Percentiles rank a stretch among this genome's conserved stretches.
Conservation (phyloP, 495 filamentous ascomycete species). For the Penicillium soppii region DNA sequence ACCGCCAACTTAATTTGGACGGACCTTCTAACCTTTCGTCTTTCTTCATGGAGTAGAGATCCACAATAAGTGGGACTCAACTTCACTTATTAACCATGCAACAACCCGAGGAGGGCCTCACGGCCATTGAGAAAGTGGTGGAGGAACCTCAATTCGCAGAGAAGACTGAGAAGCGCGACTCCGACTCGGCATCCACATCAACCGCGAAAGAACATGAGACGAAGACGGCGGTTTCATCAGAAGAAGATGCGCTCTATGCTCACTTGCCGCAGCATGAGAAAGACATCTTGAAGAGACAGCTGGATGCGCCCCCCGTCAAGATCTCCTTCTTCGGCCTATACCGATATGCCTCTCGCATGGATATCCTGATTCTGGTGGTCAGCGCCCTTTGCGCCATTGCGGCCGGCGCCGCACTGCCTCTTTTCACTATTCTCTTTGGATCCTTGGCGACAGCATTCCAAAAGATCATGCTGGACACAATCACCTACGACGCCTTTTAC, state of each 20-base stretch:
- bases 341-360: constrained; percentile 74
- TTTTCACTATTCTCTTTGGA: constrained; percentile 86
- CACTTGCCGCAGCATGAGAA: constrained; percentile 55
- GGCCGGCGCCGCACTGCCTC: constrained; percentile 76
- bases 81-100: constrained; percentile 14
- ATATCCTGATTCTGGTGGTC: constrained; percentile 69
- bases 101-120: constrained; percentile 22
- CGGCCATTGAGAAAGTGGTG: constrained; percentile 15
- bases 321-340: constrained; percentile 68
- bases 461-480: constrained; percentile 51
- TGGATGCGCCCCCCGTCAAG: constrained; percentile 65
- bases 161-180: constrained; percentile 16
- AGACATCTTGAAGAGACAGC: constrained; percentile 66
- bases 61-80: not conserved
- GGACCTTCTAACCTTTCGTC: not conserved
- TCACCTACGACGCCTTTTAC: constrained; percentile 56
- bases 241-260: constrained; percentile 36
- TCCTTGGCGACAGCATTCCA: constrained; percentile 72
- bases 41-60: constrained; percentile 7
- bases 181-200: constrained; percentile 24
- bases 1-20: too few relatives aligned
- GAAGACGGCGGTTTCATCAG: constrained; percentile 15
- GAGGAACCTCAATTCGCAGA: constrained; percentile 11
- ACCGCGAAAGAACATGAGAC: constrained; percentile 25
- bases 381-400: constrained; percentile 68